Conservation (phyloP, 1,139 yeast species). For the Kurtzmaniella quercitrusa region DNA sequence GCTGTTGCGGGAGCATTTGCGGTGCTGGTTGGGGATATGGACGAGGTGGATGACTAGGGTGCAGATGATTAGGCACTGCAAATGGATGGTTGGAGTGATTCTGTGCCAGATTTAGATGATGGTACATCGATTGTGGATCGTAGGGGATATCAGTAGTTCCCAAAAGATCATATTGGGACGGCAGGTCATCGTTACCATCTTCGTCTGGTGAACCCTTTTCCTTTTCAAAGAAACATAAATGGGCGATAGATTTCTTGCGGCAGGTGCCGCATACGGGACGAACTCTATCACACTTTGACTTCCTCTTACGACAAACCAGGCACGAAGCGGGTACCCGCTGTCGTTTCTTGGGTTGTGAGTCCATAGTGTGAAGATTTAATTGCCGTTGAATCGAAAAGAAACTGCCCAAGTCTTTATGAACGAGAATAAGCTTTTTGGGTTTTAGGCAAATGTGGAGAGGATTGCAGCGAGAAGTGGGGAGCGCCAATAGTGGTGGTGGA, state of each 20-base stretch:
- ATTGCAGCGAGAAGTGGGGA: neutral
- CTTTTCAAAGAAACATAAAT: slow-evolving; percentile 63
- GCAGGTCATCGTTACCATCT: neutral
- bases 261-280: slow-evolving; percentile 74
- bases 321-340: slow-evolving; percentile 43
- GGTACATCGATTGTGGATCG: slow-evolving; percentile 6
- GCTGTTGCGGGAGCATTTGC: neutral
- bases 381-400: neutral
- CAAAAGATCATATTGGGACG: neutral
- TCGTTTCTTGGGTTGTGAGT: slow-evolving; percentile 31
- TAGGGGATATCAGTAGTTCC: slow-evolving; percentile 3
- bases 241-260: slow-evolving; percentile 68
- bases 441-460: neutral
- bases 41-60: neutral
- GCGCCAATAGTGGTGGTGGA: neutral
- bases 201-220: slow-evolving; percentile 9
- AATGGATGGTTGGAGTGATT: neutral
- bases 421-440: neutral
- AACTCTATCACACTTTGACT: slow-evolving; percentile 54
- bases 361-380: slow-evolving; percentile 10
- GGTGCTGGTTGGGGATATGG: neutral
- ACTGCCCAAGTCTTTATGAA: neutral
- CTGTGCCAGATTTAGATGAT: slow-evolving; percentile 3
- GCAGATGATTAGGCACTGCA: neutral
- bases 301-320: slow-evolving; percentile 44